Evolutionary conservation across 331 rosid species (phyloP).

Genomic region (Quercus tomentella): DNA sequence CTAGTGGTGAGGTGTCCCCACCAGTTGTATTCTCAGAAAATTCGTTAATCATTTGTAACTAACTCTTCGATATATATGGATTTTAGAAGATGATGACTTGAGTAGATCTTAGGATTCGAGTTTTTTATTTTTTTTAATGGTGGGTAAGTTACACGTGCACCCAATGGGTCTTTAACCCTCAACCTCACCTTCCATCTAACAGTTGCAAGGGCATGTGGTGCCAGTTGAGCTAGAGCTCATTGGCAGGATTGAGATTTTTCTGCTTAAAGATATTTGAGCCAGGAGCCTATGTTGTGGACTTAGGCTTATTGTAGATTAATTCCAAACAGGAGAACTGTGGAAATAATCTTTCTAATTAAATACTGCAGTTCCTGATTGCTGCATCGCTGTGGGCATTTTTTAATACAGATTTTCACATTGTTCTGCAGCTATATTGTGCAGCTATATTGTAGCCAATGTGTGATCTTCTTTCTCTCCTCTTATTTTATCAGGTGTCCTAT

Average conservation of each 20-base stretch:
- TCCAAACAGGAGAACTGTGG: background rate
- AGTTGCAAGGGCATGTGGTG: too few species aligned
- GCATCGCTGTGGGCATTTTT: background rate
- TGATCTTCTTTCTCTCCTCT: slow-evolving; percentile 9
- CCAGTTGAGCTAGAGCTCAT: too few species aligned
- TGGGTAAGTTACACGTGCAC: too few species aligned
- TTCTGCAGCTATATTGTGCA: slow-evolving; percentile 5
- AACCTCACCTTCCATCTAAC: too few species aligned
- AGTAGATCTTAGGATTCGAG: background rate
- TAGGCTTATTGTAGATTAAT: background rate
- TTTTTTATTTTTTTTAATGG: too few species aligned
- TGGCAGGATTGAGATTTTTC: background rate
- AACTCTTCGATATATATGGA: too few species aligned
- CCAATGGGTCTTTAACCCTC: too few species aligned
- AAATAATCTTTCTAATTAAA: background rate
- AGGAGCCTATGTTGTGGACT: background rate
- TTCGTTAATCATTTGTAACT: too few species aligned
- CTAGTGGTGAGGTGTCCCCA: too few species aligned
- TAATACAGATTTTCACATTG: background rate
- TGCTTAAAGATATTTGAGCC: background rate
- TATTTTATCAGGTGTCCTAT: slow-evolving; percentile 51
- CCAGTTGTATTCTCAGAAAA: too few species aligned
- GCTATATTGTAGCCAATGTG: slow-evolving; percentile 12
- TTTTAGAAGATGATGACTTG: background rate
- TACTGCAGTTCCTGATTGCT: background rate